A percentile compares a stretch with the other conserved stretches of the same genome.
These are phyloP conservation scores for Triticum monococcum DNA, from an alignment of 176 grass and related monocot species.

Conservation along the genomic window DNA sequence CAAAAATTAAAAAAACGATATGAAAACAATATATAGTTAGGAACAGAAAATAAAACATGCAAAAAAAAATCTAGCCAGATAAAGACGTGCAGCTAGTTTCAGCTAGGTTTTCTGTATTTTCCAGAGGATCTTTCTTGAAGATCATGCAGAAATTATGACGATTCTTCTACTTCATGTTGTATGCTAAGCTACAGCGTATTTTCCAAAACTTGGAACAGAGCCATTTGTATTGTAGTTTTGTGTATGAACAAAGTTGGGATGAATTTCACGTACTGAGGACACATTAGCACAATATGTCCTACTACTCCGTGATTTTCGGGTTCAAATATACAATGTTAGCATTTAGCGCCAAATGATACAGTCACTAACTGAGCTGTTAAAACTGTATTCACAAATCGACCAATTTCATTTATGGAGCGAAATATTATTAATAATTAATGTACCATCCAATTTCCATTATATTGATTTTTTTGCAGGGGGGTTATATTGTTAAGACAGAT, in stretches of 20 bases:
- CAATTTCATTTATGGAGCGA: neutral
- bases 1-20: neutral
- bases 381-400: neutral
- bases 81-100: neutral
- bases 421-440: neutral
- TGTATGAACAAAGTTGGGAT: neutral
- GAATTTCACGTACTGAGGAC: neutral
- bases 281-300: neutral
- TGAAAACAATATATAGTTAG: no score
- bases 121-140: neutral
- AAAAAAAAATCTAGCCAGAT: neutral
- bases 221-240: neutral
- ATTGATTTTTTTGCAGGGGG: neutral
- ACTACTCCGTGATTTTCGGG: neutral
- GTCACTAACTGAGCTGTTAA: neutral
- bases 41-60: no score
- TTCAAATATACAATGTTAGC: neutral
- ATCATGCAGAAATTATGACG: constrained; percentile 5
- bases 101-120: neutral
- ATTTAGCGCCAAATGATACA: neutral
- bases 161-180: neutral
- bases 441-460: neutral
- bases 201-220: neutral
- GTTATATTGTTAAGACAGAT: neutral
- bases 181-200: neutral